phyloP scores from a whole-genome alignment of 371 early-diverging fungal species.

The Haplosporangium sp. region DNA sequence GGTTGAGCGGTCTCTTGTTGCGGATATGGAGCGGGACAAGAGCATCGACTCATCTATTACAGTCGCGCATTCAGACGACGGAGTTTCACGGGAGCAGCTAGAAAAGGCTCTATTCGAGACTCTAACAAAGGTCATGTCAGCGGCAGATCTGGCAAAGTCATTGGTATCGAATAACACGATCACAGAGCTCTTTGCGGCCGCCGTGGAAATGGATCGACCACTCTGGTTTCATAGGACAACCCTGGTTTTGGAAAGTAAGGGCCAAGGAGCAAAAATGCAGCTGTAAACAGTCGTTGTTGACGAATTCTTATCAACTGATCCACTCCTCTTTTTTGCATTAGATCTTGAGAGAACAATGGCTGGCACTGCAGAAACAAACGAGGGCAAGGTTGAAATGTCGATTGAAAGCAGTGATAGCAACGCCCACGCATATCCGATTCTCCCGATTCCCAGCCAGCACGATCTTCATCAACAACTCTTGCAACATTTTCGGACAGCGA shows the following conservation, averaged over 20 bases:
- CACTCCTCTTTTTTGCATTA: not conserved
- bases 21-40: not conserved
- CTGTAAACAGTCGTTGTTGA: no score
- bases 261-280: no score
- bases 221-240: slow-evolving; percentile 21
- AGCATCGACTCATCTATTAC: not conserved
- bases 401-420: not conserved
- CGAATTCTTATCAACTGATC: not conserved
- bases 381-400: not conserved
- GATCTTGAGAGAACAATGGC: not conserved
- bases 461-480: slow-evolving; percentile 31
- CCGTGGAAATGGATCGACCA: slow-evolving; percentile 27
- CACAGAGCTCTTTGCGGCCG: slow-evolving; percentile 40
- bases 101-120: slow-evolving; percentile 25
- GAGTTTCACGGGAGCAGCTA: not conserved
- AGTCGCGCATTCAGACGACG: not conserved
- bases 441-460: slow-evolving; percentile 17
- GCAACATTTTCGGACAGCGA: slow-evolving; percentile 12
- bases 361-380: not conserved
- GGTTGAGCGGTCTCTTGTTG: slow-evolving; percentile 39
- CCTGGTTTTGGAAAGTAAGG: slow-evolving; percentile 15
- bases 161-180: slow-evolving; percentile 41
- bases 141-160: slow-evolving; percentile 21
- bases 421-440: not conserved
- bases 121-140: slow-evolving; percentile 15